Evolutionary conservation across 2,329 filamentous ascomycete species (phyloP).

Genomic region (Colletotrichum sp.): DNA sequence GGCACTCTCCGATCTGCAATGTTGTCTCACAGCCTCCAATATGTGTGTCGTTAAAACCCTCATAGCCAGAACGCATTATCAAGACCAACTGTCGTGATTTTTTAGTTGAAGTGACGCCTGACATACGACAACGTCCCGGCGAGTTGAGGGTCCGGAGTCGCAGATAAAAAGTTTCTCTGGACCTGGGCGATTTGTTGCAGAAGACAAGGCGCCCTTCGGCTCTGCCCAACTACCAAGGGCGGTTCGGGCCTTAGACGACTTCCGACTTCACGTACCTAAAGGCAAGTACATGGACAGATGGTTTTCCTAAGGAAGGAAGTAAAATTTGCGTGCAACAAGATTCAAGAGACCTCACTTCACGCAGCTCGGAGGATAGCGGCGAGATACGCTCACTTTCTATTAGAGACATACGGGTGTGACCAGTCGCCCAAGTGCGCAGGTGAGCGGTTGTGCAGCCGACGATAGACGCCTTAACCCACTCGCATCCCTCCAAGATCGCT

Average conservation of each 20-base stretch:
- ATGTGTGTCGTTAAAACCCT: not conserved
- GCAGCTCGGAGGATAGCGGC: not conserved
- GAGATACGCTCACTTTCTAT: not conserved
- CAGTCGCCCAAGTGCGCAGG: accelerated
- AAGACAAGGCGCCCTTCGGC: not conserved
- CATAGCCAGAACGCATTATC: not conserved
- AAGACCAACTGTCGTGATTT: not conserved
- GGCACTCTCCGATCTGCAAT: not conserved
- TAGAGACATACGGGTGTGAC: accelerated
- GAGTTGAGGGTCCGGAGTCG: not conserved
- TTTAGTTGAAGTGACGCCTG: not conserved
- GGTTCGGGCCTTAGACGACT: not conserved
- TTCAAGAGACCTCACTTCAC: not conserved
- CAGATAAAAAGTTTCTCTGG: not conserved
- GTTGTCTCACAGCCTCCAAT: not conserved
- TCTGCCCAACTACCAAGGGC: not conserved
- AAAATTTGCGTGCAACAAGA: not conserved
- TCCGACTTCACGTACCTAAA: not conserved
- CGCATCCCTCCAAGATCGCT: accelerated
- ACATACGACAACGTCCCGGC: not conserved
- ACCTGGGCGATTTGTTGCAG: not conserved
- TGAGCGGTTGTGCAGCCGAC: not conserved
- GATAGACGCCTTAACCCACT: not conserved
- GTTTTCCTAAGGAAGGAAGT: not conserved
- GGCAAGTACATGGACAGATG: not conserved